Percentiles rank a stretch among this genome's conserved stretches.
Evolutionary conservation across 495 filamentous ascomycete species (phyloP).

Genomic region (Xylaria bambusicola): DNA sequence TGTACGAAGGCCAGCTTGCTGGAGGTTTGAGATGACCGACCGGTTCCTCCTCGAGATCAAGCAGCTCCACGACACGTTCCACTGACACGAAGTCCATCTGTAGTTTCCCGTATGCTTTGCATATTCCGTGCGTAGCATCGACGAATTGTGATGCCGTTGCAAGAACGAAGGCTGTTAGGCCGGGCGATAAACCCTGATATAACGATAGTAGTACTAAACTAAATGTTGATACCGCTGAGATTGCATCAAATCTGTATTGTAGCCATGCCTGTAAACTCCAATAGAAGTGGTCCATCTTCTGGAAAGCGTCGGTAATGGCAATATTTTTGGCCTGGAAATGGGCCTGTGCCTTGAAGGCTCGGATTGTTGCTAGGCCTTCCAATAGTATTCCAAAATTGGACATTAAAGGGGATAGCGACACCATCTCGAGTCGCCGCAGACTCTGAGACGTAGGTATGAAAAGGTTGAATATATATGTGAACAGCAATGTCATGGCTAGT

Average conservation of each 20-base stretch:
- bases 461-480: constrained; percentile 66
- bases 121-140: constrained; percentile 67
- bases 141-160: constrained; percentile 65
- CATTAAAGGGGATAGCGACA: constrained; percentile 77
- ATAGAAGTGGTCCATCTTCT: constrained; percentile 92
- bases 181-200: constrained; percentile 66
- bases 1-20: constrained; percentile 70
- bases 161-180: constrained; percentile 75
- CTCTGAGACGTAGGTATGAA: constrained; percentile 84
- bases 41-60: constrained; percentile 72
- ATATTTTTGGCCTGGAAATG: constrained; percentile 78
- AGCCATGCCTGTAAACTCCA: constrained; percentile 85
- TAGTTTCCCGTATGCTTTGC: constrained; percentile 73
- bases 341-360: constrained; percentile 70
- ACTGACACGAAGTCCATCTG: constrained; percentile 92
- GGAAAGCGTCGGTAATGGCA: constrained; percentile 74
- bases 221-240: constrained; percentile 73
- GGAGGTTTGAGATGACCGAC: constrained; percentile 66
- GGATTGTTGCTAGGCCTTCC: constrained; percentile 77
- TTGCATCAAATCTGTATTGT: constrained; percentile 70
- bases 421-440: constrained; percentile 79
- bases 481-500: constrained; percentile 59
- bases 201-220: constrained; percentile 69
- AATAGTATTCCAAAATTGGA: constrained; percentile 82
- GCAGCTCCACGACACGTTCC: constrained; percentile 76